Evolutionary conservation across 768 basidiomycete species (phyloP), one percentile per base, ranked within the genome.

Genomic region (Mycena vulgaris): DNA sequence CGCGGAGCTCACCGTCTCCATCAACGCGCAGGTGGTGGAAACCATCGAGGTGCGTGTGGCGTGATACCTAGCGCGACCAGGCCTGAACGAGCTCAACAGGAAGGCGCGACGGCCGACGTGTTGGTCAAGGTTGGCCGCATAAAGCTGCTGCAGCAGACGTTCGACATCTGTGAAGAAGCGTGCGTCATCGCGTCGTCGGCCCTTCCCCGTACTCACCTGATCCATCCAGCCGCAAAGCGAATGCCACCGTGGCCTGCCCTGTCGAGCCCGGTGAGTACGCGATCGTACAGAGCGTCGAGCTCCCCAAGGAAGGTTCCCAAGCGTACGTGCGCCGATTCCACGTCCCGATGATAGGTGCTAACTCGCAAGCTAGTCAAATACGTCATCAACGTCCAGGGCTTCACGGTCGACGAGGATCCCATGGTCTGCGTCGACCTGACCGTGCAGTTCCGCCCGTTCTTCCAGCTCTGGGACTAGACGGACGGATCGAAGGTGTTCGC

Each of bases 131-230:
- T 99, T 30, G 97, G 97, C 23, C 82, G 95, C 27, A 89, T 99
- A 77, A 98, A 95, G 84, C 79, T 99, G 17, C 83, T 98, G 35
- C 80, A 83, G 49, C 97, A 94, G 83, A 76, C 72, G 21, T 97
- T 98, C 73, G 95, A 99, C 72, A 80, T 98, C 39, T 99, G 97
- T 79, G 87, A 96, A 68, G 97, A 99, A 82, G 96, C 97, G 96
- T 72, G 21, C 42, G 42, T 45, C n/a, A n/a, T n/a, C n/a, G n/a
- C n/a, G 6, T 5, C 40, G 40, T 16, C 13, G 21, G 6, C 13
- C 19, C 40, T 40, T 16, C 40, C 21, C n/a, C 19, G 13, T 40
- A 40, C 5, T 40, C 5, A 40, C 39, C 14, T 40, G 39, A 19
- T 14, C 39, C 19, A 13, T 13, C 39, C 49, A 51, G 49, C 49